A percentile compares a stretch with the other conserved stretches of the same genome.
These are phyloP conservation scores for Coprinellus micaceus DNA, from an alignment of 768 basidiomycete genomes.

Conservation along the genomic window DNA sequence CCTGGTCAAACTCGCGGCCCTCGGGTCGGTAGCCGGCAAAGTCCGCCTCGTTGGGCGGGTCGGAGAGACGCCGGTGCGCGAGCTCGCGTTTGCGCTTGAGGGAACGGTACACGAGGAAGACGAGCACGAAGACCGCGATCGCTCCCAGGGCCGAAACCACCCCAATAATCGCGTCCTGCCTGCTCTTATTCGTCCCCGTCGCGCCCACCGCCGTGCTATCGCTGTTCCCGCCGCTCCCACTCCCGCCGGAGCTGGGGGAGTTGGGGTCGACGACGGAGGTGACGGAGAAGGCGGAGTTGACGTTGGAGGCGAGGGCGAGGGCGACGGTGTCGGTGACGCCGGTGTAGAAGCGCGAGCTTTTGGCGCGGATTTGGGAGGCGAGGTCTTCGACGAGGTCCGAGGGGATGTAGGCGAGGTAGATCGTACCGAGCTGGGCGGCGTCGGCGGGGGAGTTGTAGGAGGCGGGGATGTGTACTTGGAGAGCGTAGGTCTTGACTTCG, in stretches of 20 bases:
- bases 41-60: conserved; percentile 42
- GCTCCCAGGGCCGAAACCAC: conserved; percentile 82
- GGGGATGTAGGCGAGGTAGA: conserved; percentile 73
- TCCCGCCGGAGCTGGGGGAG: conserved; percentile 7
- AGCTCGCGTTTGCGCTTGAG: conserved; percentile 63
- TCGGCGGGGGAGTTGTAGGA: conserved; percentile 50
- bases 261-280: conserved; percentile 41
- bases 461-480: conserved; percentile 67
- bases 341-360: conserved; percentile 63
- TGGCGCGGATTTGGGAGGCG: conserved; percentile 58
- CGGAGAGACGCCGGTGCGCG: conserved; percentile 70
- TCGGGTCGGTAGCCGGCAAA: conserved; percentile 48
- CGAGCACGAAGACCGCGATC: conserved; percentile 67
- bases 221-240: neutral
- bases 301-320: conserved; percentile 55
- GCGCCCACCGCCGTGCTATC: conserved; percentile 19
- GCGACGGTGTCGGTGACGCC: conserved; percentile 42
- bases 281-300: conserved; percentile 67
- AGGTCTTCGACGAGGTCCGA: conserved; percentile 51
- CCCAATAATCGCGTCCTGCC: conserved; percentile 87
- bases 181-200: conserved; percentile 33
- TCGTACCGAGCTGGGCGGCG: conserved; percentile 52
- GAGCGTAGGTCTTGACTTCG: conserved; percentile 44
- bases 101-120: conserved; percentile 67
- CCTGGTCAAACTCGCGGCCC: conserved; percentile 75